phyloP scores from a whole-genome alignment of 192 early-diverging fungal species.

The Glomus cerebriforme region DNA sequence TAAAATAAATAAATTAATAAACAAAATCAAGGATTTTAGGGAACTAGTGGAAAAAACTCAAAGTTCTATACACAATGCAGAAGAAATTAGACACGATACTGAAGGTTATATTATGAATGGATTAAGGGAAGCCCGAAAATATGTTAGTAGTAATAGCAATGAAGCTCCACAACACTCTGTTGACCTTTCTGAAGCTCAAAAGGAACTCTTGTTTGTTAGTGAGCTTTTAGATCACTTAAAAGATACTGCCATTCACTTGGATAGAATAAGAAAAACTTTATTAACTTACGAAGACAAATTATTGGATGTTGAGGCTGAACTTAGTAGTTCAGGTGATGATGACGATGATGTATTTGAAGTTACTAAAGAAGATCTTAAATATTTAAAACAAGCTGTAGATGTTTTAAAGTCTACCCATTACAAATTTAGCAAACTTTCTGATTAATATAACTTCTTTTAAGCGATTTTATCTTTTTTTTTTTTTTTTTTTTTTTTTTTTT shows the following conservation, averaged over 20 bases:
- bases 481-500: too few relatives aligned
- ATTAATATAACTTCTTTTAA: too few relatives aligned
- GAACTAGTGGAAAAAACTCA: not conserved
- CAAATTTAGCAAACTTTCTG: not conserved
- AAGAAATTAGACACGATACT: not conserved
- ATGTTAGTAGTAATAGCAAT: not conserved
- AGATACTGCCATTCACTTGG: not conserved
- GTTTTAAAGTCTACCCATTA: not conserved
- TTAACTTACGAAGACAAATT: not conserved
- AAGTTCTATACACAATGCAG: not conserved
- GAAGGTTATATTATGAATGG: not conserved
- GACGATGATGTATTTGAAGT: not conserved
- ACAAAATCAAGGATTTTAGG: slow-evolving; percentile 2
- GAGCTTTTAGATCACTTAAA: not conserved
- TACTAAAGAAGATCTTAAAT: slow-evolving; percentile 4
- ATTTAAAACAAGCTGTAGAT: not conserved
- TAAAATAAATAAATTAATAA: not conserved
- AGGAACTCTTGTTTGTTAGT: not conserved
- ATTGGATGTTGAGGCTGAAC: not conserved
- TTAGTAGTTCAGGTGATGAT: not conserved
- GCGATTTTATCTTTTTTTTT: too few relatives aligned
- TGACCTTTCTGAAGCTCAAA: not conserved
- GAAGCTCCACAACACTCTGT: not conserved
- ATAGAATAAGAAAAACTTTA: not conserved
- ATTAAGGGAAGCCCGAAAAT: slow-evolving; percentile 7